Evolutionary conservation across 306 rosid genomes (phyloP).

Genomic region (Lagenaria siceraria): DNA sequence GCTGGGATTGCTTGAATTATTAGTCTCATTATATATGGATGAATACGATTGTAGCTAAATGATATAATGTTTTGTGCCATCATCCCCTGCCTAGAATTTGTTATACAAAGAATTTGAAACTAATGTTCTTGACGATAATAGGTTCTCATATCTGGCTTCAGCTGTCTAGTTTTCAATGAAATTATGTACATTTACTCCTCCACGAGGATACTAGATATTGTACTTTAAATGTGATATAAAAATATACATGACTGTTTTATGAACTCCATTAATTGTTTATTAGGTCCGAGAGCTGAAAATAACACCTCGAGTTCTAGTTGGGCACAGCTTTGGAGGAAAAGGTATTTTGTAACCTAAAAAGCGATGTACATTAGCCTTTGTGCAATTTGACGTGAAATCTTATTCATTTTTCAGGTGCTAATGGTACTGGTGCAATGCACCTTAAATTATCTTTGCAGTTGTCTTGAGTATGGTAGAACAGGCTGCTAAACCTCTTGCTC

Average conservation of each 20-base stretch:
- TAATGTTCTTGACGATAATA: not conserved
- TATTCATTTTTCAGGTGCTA: slow-evolving; percentile 4
- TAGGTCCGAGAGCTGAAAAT: slow-evolving; percentile 69
- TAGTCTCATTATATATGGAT: not conserved
- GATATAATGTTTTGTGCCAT: not conserved
- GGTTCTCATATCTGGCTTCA: not conserved
- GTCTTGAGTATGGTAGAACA: slow-evolving; percentile 93
- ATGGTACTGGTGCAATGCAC: slow-evolving; percentile 12
- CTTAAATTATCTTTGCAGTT: slow-evolving; percentile 36
- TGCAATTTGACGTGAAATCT: slow-evolving; percentile 9
- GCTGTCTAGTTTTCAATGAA: not conserved
- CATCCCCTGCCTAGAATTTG: not conserved
- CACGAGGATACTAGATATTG: not conserved
- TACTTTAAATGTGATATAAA: not conserved
- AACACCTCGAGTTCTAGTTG: slow-evolving; percentile 80
- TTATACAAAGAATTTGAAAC: not conserved
- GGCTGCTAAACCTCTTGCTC: slow-evolving; percentile 96
- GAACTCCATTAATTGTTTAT: slow-evolving; percentile 8
- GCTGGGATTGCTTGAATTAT: not conserved
- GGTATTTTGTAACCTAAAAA: slow-evolving; percentile 24
- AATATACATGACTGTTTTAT: not conserved
- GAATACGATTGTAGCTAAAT: not conserved
- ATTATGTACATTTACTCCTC: not conserved
- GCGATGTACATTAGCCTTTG: not conserved
- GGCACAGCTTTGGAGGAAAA: slow-evolving; percentile 98